These are phyloP conservation scores for Exophiala calicioides DNA, from an alignment of 2,329 filamentous ascomycete species.

Conservation along the genomic window DNA sequence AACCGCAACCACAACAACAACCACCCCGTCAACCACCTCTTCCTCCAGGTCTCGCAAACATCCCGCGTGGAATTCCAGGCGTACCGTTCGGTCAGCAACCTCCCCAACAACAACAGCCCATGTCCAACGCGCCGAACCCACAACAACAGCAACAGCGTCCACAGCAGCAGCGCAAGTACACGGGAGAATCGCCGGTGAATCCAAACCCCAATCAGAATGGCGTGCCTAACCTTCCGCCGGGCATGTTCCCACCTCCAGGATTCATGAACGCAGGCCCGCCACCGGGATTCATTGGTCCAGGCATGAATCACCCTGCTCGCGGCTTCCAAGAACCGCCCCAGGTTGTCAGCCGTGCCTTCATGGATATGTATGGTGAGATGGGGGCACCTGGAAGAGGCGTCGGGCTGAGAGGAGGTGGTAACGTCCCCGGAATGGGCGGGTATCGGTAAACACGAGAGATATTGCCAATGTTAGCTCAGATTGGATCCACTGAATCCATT, in stretches of 20 bases:
- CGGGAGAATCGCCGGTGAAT: constrained; percentile 34
- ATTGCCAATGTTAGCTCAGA: too few relatives aligned
- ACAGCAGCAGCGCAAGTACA: constrained; percentile 29
- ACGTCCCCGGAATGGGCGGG: too few relatives aligned
- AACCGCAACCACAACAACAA: constrained; percentile 17
- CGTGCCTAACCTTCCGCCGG: constrained; percentile 40
- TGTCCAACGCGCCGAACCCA: constrained; percentile 10
- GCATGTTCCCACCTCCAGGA: constrained; percentile 49
- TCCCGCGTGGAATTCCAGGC: constrained; percentile 38
- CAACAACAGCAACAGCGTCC: constrained; percentile 16
- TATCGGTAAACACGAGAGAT: too few relatives aligned
- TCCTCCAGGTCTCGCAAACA: constrained; percentile 19
- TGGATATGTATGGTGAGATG: constrained; percentile 47
- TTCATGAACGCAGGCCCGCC: constrained; percentile 47
- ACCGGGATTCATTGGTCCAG: constrained; percentile 39
- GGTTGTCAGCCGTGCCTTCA: constrained; percentile 41
- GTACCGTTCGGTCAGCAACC: constrained; percentile 4
- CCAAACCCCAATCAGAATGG: constrained; percentile 26
- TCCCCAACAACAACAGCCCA: constrained; percentile 16
- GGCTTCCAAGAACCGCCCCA: constrained; percentile 39
- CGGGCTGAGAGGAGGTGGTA: constrained; percentile 24
- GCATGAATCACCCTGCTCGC: constrained; percentile 34
- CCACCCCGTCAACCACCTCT: constrained; percentile 19
- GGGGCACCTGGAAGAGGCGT: constrained; percentile 39
- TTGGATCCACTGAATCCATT: too few relatives aligned